Evolutionary conservation across 805 yeast genomes (phyloP).

Genomic region (Candida bentonensis): DNA sequence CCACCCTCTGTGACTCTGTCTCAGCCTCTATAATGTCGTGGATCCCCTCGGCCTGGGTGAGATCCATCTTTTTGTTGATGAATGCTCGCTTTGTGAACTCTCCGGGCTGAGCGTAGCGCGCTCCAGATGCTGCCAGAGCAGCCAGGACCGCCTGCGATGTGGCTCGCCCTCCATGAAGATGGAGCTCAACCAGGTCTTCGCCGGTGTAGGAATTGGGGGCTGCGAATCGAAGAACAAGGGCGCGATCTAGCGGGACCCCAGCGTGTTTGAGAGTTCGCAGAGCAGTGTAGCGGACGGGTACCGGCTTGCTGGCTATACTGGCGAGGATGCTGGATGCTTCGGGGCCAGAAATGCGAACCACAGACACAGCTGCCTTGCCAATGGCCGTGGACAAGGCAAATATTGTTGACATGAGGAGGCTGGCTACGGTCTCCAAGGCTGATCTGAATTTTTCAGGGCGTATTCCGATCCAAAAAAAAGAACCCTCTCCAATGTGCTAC

Average conservation of each 20-base stretch:
- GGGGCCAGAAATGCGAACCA: constrained; percentile 71
- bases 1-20: constrained; percentile 72
- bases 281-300: constrained; percentile 37
- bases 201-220: constrained; percentile 82
- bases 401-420: constrained; percentile 65
- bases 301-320: constrained; percentile 12
- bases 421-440: too few relatives aligned
- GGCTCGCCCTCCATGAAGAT: constrained; percentile 88
- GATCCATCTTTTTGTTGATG: constrained; percentile 66
- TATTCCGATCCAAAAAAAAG: too few relatives aligned
- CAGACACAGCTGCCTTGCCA: constrained; percentile 74
- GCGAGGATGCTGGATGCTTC: constrained; percentile 12
- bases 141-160: constrained; percentile 54
- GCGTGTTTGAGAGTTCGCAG: constrained; percentile 39
- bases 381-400: constrained; percentile 83
- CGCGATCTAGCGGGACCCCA: constrained; percentile 44
- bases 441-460: too few relatives aligned
- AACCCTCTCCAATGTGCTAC: too few relatives aligned
- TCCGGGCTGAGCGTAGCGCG: constrained; percentile 83
- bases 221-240: constrained; percentile 53
- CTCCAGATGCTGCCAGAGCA: constrained; percentile 33
- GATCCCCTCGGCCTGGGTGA: constrained; percentile 85
- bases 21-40: constrained; percentile 85
- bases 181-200: constrained; percentile 81
- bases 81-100: constrained; percentile 86